Percentiles rank a stretch among this genome's conserved stretches.
Conservation (phyloP, 2,329 filamentous ascomycete genomes). For the Stenocarpella maydis region DNA sequence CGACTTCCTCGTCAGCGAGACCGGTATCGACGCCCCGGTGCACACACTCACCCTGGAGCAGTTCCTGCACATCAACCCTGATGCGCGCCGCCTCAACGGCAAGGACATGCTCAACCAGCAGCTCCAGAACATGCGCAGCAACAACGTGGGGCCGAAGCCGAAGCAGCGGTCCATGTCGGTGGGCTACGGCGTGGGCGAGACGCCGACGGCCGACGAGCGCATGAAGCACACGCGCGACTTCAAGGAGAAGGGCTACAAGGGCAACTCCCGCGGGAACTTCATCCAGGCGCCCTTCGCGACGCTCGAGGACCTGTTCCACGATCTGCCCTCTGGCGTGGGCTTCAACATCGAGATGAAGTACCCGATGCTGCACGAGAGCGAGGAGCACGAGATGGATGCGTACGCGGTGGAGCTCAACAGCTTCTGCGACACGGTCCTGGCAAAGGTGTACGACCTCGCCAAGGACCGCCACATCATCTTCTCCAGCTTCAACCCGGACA, state of each 20-base stretch:
- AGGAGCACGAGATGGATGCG: slow-evolving; percentile 95
- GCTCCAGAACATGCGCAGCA: slow-evolving; percentile 43
- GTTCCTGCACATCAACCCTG: slow-evolving; percentile 85
- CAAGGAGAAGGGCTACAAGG: slow-evolving; percentile 95
- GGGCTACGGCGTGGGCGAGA: slow-evolving; percentile 54
- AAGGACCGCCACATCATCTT: slow-evolving; percentile 92
- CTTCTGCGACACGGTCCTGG: slow-evolving; percentile 92
- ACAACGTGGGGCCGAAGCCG: slow-evolving; percentile 40
- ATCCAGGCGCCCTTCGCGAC: slow-evolving; percentile 97
- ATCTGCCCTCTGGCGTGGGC: slow-evolving; percentile 81
- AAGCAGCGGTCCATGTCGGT: slow-evolving; percentile 64
- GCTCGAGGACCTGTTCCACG: slow-evolving; percentile 88
- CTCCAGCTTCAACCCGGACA: slow-evolving; percentile 96
- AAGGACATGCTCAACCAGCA: slow-evolving; percentile 44
- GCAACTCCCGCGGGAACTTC: slow-evolving; percentile 90
- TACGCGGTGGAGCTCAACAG: slow-evolving; percentile 96
- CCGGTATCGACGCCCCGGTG: slow-evolving; percentile 94
- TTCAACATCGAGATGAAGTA: slow-evolving; percentile 99
- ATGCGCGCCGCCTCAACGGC: slow-evolving; percentile 57
- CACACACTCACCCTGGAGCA: slow-evolving; percentile 95
- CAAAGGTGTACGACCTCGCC: slow-evolving; percentile 87
- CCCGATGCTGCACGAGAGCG: slow-evolving; percentile 94
- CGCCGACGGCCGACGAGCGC: slow-evolving; percentile 68
- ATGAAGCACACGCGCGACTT: slow-evolving; percentile 98
- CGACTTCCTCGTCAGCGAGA: slow-evolving; percentile 97